Conservation (phyloP, 208 protist species). For the Blastocrithidia nonstop region DNA sequence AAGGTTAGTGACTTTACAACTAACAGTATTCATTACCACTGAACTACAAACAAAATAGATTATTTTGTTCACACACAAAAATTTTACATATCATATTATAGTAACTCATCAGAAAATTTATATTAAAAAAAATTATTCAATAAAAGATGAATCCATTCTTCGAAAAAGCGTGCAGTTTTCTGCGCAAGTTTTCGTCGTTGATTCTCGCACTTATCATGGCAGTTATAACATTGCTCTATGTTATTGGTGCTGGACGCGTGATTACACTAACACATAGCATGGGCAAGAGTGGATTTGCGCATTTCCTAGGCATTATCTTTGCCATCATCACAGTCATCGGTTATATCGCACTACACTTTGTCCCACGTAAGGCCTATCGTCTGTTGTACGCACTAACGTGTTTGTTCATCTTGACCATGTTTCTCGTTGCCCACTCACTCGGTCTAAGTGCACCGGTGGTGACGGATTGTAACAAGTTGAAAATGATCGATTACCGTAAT, state of each 20-base stretch:
- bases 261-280: slow-evolving; percentile 37
- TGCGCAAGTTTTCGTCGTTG: slow-evolving; percentile 71
- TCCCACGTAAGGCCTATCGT: slow-evolving; percentile 60
- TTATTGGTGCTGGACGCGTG: slow-evolving; percentile 30
- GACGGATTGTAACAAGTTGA: slow-evolving; percentile 24
- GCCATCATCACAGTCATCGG: slow-evolving; percentile 25
- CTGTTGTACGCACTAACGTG: slow-evolving; percentile 61
- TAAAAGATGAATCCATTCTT: neutral
- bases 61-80: too few species aligned
- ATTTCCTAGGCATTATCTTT: slow-evolving; percentile 60
- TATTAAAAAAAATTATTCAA: neutral
- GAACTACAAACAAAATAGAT: too few species aligned
- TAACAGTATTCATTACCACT: too few species aligned
- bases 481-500: slow-evolving; percentile 9
- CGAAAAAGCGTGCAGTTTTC: slow-evolving; percentile 8
- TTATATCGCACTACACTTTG: slow-evolving; percentile 64
- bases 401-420: slow-evolving; percentile 35
- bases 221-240: slow-evolving; percentile 39
- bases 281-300: slow-evolving; percentile 34
- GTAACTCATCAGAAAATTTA: neutral
- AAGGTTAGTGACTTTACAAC: too few species aligned
- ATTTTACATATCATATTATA: neutral
- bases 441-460: slow-evolving; percentile 41
- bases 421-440: slow-evolving; percentile 46
- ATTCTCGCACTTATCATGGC: slow-evolving; percentile 51